Conservation (phyloP, 2,329 filamentous ascomycete genomes). For the Gnomoniopsis sp. region DNA sequence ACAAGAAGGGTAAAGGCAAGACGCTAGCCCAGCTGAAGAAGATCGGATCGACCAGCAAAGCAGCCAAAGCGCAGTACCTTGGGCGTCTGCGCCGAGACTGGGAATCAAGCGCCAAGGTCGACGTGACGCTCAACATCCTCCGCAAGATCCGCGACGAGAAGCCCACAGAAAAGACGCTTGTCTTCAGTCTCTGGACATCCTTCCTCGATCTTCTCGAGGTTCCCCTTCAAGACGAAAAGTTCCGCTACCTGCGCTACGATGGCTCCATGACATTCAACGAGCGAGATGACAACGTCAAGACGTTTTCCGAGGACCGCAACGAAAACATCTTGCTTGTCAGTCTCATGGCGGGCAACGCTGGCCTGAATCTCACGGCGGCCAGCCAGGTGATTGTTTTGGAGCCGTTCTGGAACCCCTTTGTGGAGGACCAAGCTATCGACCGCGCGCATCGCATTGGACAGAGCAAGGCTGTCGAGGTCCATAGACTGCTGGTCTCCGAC, state of each 20-base stretch:
- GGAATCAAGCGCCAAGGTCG: conserved; percentile 29
- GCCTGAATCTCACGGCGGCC: conserved; percentile 76
- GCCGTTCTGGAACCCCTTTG: conserved; percentile 87
- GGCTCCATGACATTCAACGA: conserved; percentile 24
- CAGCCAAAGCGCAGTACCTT: conserved; percentile 25
- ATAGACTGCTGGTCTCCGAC: conserved; percentile 67
- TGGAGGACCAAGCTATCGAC: conserved; percentile 86
- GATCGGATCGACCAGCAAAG: conserved; percentile 22
- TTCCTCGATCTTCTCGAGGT: conserved; percentile 32
- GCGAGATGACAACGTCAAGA: conserved; percentile 61
- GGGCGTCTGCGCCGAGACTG: conserved; percentile 24
- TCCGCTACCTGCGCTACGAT: conserved; percentile 29
- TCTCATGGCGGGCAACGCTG: conserved; percentile 74
- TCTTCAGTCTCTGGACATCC: conserved; percentile 32
- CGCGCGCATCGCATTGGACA: conserved; percentile 84
- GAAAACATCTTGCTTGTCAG: conserved; percentile 68
- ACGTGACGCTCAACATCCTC: conserved; percentile 28
- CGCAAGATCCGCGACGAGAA: conserved; percentile 22
- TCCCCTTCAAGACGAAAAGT: conserved; percentile 25
- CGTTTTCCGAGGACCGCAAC: conserved; percentile 53
- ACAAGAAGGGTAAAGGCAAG: conserved; percentile 8
- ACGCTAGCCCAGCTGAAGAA: conserved; percentile 25
- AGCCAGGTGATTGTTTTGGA: conserved; percentile 83
- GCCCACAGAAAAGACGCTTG: conserved; percentile 27
- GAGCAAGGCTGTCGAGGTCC: conserved; percentile 65